These are phyloP conservation scores for Juglanconis oblonga DNA, from an alignment of 2,329 filamentous ascomycete species.

Conservation along the genomic window DNA sequence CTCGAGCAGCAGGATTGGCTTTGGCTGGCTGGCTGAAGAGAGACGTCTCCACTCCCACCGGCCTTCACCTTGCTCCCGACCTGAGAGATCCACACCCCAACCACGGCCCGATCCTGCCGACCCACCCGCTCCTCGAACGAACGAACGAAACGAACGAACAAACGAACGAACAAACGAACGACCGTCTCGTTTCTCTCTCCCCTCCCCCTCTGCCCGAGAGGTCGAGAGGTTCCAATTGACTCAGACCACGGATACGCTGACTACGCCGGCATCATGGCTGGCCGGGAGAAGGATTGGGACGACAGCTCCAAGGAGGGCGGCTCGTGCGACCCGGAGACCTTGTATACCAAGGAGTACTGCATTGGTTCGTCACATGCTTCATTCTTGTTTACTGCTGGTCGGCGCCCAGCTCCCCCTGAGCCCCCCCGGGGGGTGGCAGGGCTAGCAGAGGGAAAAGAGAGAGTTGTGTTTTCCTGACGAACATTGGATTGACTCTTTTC, in stretches of 20 bases:
- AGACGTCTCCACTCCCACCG: no score
- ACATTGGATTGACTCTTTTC: constrained; percentile 23
- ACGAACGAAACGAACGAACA: neutral
- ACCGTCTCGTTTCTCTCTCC: no score
- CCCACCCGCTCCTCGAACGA: neutral
- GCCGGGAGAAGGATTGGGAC: constrained; percentile 40
- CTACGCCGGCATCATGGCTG: constrained; percentile 39
- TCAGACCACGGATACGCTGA: neutral
- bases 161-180: neutral
- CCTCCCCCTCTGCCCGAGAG: no score
- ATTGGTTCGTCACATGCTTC: constrained; percentile 58
- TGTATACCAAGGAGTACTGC: constrained; percentile 92
- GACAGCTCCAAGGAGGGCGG: constrained; percentile 39
- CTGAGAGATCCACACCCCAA: neutral
- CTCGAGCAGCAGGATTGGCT: no score
- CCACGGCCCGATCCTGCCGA: constrained; percentile 5
- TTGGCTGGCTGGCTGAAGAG: no score
- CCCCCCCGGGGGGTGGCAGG: neutral
- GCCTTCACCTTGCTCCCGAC: no score
- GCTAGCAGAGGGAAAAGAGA: neutral
- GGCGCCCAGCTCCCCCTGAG: neutral
- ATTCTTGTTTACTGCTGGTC: neutral
- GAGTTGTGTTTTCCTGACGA: constrained; percentile 1
- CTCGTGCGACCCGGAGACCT: constrained; percentile 76
- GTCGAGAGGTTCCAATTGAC: no score